Base-by-base conservation (phyloP, 257 asterid genomes). In the Nicotiana knightiana region DNA sequence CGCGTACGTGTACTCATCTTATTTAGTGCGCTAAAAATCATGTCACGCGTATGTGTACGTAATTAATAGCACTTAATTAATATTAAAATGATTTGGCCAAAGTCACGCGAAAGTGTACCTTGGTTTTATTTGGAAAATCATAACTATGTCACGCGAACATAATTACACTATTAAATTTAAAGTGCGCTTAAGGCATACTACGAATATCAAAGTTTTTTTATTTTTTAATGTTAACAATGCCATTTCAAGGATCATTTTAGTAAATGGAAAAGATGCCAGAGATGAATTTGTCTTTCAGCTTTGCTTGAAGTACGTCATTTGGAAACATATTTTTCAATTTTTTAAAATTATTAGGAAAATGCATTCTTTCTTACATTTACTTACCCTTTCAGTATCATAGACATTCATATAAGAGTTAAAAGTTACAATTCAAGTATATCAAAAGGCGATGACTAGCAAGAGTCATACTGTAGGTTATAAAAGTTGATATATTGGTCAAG, bases 381-480 rank as follows among this genome's bases (percentile, higher is more conserved):
- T n/a, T 68, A 71, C 21, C 46, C 59, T 37, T 35, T 24, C 13
- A 0, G 8, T 4, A 5, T 62, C 26, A 62, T 21, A 21, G 24
- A 21, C 24, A 21, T 21, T 21, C 24, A 21, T 21, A 21, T 21
- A 21, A 21, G 24, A 24, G 16, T 37, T 71, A 55, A 12, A 54
- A 32, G n/a, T 13, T 77, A 33, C 35, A 6, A 37, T 9, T 37
- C 35, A 35, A 24, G 58, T 3, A 24, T n/a, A 62, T 30, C 24
- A 63, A 12, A 35, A 81, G 43, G 77, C 12, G 3, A 66, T 9
- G 35, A 55, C 28, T 30, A 15, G 73, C 21, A 81, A 65, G 28
- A 17, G 76, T 83, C 70, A 71, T 90, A 95, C 98, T 95, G 98
- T 80, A 95, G 92, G 89, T 95, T 95, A 90, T 92, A 92, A 82